Evolutionary conservation across 768 basidiomycete species (phyloP), one percentile per base, ranked within the genome.

Genomic region (Galerina sulciceps): DNA sequence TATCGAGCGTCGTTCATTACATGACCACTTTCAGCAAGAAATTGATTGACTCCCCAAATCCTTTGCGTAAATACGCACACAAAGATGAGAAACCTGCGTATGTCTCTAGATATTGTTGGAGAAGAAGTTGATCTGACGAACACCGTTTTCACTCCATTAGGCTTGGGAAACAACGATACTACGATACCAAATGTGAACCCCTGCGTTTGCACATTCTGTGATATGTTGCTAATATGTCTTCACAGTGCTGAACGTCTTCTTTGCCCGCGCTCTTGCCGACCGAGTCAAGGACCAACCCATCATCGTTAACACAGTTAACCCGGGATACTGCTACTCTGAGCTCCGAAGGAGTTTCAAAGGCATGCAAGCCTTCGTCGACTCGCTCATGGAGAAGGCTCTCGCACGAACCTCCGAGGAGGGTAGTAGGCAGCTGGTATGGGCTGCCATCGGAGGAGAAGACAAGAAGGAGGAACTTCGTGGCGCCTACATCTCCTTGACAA

Each of bases 311-410:
- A 46, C 69, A 26, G 74, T 79, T 14, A 75, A 76, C 46, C 81
- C 81, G n/a, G 80, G 80, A 4, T 79, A 71, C 59, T 81, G 79
- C 64, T 48, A 67, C 42, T 79, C 78, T 9, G 71, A 74, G n/a
- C 63, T 81, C 5, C 65, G 67, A 0, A 61, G 70, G 8, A 56
- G 65, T 3, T 23, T 73, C 1, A 60, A 53, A 3, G 68, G 65
- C 2, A 4, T 71, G 14, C 20, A 41, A 36, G 48, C 62, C 8
- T 20, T 61, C 18, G 10, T 73, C 3, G 53, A 60, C 35, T 53
- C 63, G 57, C 8, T 74, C 10, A 61, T 76, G 63, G 71, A 76
- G 42, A 64, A 54, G 5, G 11, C 70, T 1, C n/a, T 83, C 0
- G 79, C 75, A 1, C 67, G 69, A 9, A 67, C 78, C 0, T 61